Percentiles rank a stretch among this genome's conserved stretches.
These are phyloP conservation scores for Penicillium bovifimosum DNA, from an alignment of 495 filamentous ascomycete species.

Conservation along the genomic window DNA sequence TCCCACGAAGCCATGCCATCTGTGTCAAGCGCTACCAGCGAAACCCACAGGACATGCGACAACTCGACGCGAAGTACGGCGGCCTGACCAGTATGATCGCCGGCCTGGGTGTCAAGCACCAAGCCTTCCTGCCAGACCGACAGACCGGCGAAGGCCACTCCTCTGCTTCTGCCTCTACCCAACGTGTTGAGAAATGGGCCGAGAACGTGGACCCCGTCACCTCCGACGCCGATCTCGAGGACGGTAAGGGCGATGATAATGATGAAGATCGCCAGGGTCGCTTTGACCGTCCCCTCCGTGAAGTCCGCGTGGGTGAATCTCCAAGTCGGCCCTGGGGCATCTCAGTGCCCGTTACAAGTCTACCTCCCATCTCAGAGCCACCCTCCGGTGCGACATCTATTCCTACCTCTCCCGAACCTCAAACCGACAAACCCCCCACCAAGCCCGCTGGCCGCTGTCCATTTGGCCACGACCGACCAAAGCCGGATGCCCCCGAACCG, in stretches of 20 bases:
- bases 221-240: slow-evolving; percentile 26
- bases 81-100: slow-evolving; percentile 86
- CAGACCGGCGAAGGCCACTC: slow-evolving; percentile 31
- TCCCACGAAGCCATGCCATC: slow-evolving; percentile 84
- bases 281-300: slow-evolving; percentile 76
- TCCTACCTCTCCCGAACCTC: slow-evolving; percentile 13
- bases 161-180: slow-evolving; percentile 40
- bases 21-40: slow-evolving; percentile 82
- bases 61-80: slow-evolving; percentile 87
- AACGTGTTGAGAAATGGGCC: slow-evolving; percentile 76
- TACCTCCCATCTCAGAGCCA: slow-evolving; percentile 17
- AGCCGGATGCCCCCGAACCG: slow-evolving; percentile 11
- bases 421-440: slow-evolving; percentile 8
- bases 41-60: slow-evolving; percentile 72
- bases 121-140: slow-evolving; percentile 66
- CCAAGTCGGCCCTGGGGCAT: slow-evolving; percentile 91
- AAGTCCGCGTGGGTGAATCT: slow-evolving; percentile 81
- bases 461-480: slow-evolving; percentile 41
- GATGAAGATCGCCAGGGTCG: slow-evolving; percentile 40
- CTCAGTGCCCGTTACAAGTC: slow-evolving; percentile 57
- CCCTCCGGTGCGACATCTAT: slow-evolving; percentile 21
- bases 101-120: slow-evolving; percentile 75
- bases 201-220: slow-evolving; percentile 52
- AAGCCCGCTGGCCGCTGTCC: slow-evolving; percentile 41
- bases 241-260: slow-evolving; percentile 35